These are phyloP conservation scores for Plantago ovata DNA, from an alignment of 257 asterid species.

Conservation along the genomic window DNA sequence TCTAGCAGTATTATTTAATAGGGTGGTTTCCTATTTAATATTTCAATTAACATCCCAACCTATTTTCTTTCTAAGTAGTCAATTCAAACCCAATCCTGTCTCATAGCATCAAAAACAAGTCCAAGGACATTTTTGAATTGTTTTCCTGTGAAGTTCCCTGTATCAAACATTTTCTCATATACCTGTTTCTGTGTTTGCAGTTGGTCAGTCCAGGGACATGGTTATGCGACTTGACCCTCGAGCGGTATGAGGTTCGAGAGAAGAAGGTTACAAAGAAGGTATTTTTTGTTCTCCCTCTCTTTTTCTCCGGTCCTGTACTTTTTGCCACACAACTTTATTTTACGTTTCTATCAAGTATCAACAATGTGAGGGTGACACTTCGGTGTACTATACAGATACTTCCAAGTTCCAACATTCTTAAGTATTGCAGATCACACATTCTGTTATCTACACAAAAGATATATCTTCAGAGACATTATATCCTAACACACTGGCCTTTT, in stretches of 20 bases:
- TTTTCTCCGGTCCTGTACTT: neutral
- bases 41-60: neutral
- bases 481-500: too few relatives aligned
- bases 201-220: slow-evolving; percentile 62
- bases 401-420: too few relatives aligned
- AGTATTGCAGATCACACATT: too few relatives aligned
- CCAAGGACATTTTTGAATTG: neutral
- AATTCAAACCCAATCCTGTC: neutral
- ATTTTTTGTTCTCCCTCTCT: neutral
- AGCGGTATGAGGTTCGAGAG: slow-evolving; percentile 60
- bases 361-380: neutral
- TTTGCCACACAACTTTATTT: neutral
- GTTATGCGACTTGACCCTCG: slow-evolving; percentile 58
- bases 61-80: neutral
- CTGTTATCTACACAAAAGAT: too few relatives aligned
- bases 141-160: neutral
- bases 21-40: too few relatives aligned
- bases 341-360: too few relatives aligned
- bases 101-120: neutral
- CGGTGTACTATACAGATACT: neutral
- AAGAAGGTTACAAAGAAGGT: slow-evolving; percentile 65
- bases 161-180: neutral
- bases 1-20: too few relatives aligned
- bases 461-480: too few relatives aligned
- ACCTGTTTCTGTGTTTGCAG: slow-evolving; percentile 24